These are phyloP conservation scores for Pseudisothecium myosuroides DNA, from an alignment of 225 moss, liverwort and hornwort species.

Conservation along the genomic window DNA sequence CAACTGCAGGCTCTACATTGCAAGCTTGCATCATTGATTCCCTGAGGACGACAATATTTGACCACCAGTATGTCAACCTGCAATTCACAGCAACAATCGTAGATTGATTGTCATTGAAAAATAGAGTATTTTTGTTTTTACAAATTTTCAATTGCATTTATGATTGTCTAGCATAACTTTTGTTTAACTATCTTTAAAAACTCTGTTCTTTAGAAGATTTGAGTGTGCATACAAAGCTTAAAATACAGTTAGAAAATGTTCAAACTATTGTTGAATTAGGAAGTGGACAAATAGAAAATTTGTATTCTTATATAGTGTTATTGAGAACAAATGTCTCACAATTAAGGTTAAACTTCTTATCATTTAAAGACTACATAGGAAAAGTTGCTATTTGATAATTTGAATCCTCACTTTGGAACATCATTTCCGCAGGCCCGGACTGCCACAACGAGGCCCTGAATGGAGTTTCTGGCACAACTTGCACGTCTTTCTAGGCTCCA, in stretches of 20 bases:
- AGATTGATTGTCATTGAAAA: neutral
- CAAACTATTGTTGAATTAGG: neutral
- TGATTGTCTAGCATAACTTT: no score
- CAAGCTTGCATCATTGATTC: conserved; percentile 60
- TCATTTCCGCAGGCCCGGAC: conserved; percentile 80
- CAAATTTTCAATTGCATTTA: neutral
- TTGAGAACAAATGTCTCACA: neutral
- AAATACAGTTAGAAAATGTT: neutral
- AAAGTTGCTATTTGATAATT: neutral
- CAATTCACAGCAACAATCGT: neutral
- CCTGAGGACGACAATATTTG: conserved; percentile 69
- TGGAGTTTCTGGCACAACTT: conserved; percentile 56
- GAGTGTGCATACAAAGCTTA: neutral
- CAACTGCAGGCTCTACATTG: conserved; percentile 15
- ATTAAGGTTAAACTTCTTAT: neutral
- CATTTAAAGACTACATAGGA: neutral
- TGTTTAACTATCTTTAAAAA: neutral
- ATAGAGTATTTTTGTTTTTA: neutral
- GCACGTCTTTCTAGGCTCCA: conserved; percentile 65
- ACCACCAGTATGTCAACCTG: conserved; percentile 98
- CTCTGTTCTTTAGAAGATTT: neutral
- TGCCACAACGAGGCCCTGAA: conserved; percentile 62
- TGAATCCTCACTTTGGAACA: conserved; percentile 49
- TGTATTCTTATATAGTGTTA: neutral
- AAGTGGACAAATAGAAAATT: neutral